phyloP scores from a whole-genome alignment of 225 moss, liverwort and hornwort genomes.

The Anthoceros angustus region DNA sequence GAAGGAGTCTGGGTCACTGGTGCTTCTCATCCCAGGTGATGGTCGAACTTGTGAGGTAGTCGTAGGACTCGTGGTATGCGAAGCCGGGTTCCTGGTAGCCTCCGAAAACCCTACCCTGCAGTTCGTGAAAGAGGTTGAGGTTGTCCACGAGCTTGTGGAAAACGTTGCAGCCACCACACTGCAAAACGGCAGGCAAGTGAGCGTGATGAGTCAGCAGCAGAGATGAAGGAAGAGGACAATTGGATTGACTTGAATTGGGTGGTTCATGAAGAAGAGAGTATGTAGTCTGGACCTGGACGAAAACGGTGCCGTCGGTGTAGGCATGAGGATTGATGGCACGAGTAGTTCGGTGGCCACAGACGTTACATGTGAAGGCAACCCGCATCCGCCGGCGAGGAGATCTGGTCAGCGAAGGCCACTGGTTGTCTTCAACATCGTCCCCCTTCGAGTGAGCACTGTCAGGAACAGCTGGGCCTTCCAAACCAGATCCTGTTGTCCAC shows the following conservation, averaged over 20 bases:
- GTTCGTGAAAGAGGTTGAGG: slow-evolving; percentile 85
- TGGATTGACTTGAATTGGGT: not conserved
- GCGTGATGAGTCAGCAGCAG: not conserved
- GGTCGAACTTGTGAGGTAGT: slow-evolving; percentile 31
- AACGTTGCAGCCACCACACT: slow-evolving; percentile 96
- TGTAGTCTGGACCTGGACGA: slow-evolving; percentile 57
- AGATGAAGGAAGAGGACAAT: not conserved
- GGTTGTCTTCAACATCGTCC: slow-evolving; percentile 27
- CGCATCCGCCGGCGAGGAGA: slow-evolving; percentile 97
- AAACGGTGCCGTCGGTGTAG: slow-evolving; percentile 96
- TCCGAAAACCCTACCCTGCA: slow-evolving; percentile 72
- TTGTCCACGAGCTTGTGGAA: slow-evolving; percentile 96
- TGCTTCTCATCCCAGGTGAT: not conserved
- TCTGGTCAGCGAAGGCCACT: slow-evolving; percentile 65
- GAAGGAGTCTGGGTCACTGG: not conserved
- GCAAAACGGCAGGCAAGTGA: slow-evolving; percentile 12
- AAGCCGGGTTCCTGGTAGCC: slow-evolving; percentile 82
- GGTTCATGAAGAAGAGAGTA: too few species aligned
- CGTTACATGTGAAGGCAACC: slow-evolving; percentile 96
- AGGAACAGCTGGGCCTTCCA: slow-evolving; percentile 56
- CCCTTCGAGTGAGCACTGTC: slow-evolving; percentile 27
- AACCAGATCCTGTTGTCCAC: slow-evolving; percentile 96
- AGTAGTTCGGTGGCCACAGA: slow-evolving; percentile 86
- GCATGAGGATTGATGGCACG: slow-evolving; percentile 96
- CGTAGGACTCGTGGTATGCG: slow-evolving; percentile 74